These are phyloP conservation scores for Alternaria triticimaculans DNA, from an alignment of 2,329 filamentous ascomycete species.

Conservation along the genomic window DNA sequence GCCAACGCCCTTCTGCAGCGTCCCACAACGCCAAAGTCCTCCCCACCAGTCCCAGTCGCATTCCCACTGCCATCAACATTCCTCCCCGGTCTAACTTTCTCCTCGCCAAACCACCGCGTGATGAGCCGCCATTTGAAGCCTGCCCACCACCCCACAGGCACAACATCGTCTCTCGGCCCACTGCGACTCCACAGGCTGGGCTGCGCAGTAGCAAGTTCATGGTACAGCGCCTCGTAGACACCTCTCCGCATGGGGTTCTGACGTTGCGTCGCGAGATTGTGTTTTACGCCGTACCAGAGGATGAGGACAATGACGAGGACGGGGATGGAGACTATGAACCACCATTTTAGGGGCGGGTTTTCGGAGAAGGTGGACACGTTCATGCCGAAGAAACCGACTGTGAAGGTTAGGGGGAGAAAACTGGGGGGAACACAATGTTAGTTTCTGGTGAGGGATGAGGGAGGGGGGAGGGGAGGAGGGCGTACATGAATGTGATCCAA, in stretches of 20 bases:
- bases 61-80: constrained; percentile 28
- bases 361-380: constrained; percentile 56
- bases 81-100: constrained; percentile 49
- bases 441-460: no score
- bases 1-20: constrained; percentile 50
- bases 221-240: constrained; percentile 59
- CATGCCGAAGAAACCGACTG: constrained; percentile 59
- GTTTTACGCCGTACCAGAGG: constrained; percentile 58
- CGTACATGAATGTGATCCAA: constrained; percentile 73
- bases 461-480: background rate
- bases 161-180: constrained; percentile 53
- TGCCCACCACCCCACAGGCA: constrained; percentile 48
- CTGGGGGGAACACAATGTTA: background rate
- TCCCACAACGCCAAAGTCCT: constrained; percentile 51
- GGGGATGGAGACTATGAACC: constrained; percentile 56
- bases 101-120: constrained; percentile 54
- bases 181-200: constrained; percentile 57
- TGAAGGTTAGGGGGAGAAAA: constrained; percentile 66
- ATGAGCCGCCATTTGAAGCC: constrained; percentile 58
- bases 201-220: constrained; percentile 54
- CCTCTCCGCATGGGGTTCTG: constrained; percentile 57
- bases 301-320: constrained; percentile 56
- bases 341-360: constrained; percentile 37
- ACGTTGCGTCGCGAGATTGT: constrained; percentile 50
- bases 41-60: constrained; percentile 13